Evolutionary conservation across 768 basidiomycete genomes (phyloP), one percentile per base, ranked within the genome.

Genomic region (Collybiopsis luxurians): DNA sequence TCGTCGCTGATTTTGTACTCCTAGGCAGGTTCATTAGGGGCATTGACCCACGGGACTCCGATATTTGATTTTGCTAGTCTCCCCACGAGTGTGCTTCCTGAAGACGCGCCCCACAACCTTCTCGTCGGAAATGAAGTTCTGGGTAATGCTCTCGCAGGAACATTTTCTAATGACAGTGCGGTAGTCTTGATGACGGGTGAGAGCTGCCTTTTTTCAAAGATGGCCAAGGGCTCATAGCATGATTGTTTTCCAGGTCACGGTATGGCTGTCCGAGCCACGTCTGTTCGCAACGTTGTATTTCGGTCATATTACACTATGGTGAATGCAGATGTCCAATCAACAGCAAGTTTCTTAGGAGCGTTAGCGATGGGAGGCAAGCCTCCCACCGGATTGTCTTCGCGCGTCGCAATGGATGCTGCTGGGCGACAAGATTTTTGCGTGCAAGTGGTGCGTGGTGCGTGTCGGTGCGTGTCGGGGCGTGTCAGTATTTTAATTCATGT

Each of bases 101-200:
- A 49, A 9, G 28, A 51, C 54, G 39, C 40, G 43, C 50, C 60
- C 2, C 61, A 62, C 36, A 61, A 64, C 24, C 57, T 62, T 21
- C 62, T 63, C 36, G 34, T 63, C 19, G 58, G 62, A 15, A 61
- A 59, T 26, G 56, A 59, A 38, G 49, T 31, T 3, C 47, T 62
- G 9, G 63, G 63, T 28, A 58, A 60, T 50, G 63, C 63, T 5
- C 57, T 64, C 4, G 61, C 63, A 2, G n/a, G 39, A 3, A 62
- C 60, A 34, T 63, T 64, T 28, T 19, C 28, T 3, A 36, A 47
- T 24, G 58, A 45, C 13, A 61, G 63, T 13, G 54, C 59, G 55
- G 48, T 65, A 15, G 64, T 65, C 5, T 17, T 65, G 26, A 65
- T 65, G 64, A 56, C 31, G 49, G 55, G 53, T 55, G 59, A 58